Evolutionary conservation across 495 filamentous ascomycete genomes (phyloP).

Genomic region (Hypoxylon crocopeplum): DNA sequence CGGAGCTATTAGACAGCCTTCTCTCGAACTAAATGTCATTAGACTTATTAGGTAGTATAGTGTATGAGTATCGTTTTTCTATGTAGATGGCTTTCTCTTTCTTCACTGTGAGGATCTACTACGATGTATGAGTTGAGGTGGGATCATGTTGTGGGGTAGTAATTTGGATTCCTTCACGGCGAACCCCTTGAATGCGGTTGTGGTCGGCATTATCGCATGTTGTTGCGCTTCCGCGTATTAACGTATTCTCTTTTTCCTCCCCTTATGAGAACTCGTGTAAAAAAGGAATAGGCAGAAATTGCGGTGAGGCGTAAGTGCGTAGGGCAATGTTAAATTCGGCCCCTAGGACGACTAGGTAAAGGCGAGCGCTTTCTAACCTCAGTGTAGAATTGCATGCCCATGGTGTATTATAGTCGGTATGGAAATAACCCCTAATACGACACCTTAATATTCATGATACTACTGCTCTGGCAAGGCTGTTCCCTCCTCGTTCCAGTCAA

Average conservation of each 20-base stretch:
- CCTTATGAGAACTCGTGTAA: background rate
- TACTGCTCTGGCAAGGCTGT: constrained; percentile 21
- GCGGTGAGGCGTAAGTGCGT: constrained; percentile 22
- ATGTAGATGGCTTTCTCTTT: background rate
- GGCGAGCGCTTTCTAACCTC: constrained; percentile 13
- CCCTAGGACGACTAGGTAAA: constrained; percentile 16
- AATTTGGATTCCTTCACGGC: constrained; percentile 21
- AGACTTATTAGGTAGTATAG: too few relatives aligned
- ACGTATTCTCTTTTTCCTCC: background rate
- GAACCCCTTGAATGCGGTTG: constrained; percentile 24
- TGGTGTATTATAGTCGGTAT: constrained; percentile 1
- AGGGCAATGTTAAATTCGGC: constrained; percentile 17
- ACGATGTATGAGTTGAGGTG: constrained; percentile 1
- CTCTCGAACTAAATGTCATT: constrained; percentile 1
- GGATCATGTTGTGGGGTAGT: constrained; percentile 22
- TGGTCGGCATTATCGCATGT: constrained; percentile 29
- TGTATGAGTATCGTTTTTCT: too few relatives aligned
- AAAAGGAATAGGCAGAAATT: constrained; percentile 9
- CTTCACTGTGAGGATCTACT: constrained; percentile 13
- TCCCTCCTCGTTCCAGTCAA: constrained; percentile 16
- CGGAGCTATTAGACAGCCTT: constrained; percentile 23
- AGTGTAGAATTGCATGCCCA: constrained; percentile 3
- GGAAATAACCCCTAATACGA: constrained; percentile 18
- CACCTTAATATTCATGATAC: constrained; percentile 16
- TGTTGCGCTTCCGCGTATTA: constrained; percentile 20